phyloP scores from a whole-genome alignment of 129 eudicot species.

The Flaveria robusta region DNA sequence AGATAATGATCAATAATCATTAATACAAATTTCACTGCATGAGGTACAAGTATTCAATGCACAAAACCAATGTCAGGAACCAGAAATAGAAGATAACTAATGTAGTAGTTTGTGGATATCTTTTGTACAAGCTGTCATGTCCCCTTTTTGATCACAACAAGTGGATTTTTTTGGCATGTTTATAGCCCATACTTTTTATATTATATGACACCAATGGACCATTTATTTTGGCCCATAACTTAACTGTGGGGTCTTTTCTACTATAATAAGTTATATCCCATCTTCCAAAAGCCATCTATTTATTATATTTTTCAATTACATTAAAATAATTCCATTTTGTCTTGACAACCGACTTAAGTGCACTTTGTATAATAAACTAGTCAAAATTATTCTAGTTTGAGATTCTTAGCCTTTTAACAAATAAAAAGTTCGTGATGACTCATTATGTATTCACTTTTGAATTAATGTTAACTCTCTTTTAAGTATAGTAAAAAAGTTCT shows the following conservation, averaged over 20 bases:
- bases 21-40: not conserved
- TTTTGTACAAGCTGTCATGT: slow-evolving; percentile 39
- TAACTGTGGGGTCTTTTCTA: slow-evolving; percentile 35
- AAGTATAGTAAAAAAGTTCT: no score
- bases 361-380: not conserved
- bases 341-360: not conserved
- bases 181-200: slow-evolving; percentile 33
- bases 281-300: slow-evolving; percentile 18
- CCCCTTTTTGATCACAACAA: slow-evolving; percentile 30
- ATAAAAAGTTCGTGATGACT: not conserved
- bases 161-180: slow-evolving; percentile 38
- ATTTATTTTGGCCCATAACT: slow-evolving; percentile 27
- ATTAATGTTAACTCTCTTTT: no score
- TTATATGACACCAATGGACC: slow-evolving; percentile 27
- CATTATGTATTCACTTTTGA: no score
- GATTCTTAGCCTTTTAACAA: not conserved
- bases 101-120: slow-evolving; percentile 24
- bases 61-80: not conserved
- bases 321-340: no score
- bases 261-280: slow-evolving; percentile 32
- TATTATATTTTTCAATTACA: slow-evolving; percentile 5
- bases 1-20: not conserved
- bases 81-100: slow-evolving; percentile 4
- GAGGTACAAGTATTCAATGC: slow-evolving; percentile 14
- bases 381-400: not conserved